Evolutionary conservation across 2,329 filamentous ascomycete genomes (phyloP).

Genomic region (Calonectria fujianensis): DNA sequence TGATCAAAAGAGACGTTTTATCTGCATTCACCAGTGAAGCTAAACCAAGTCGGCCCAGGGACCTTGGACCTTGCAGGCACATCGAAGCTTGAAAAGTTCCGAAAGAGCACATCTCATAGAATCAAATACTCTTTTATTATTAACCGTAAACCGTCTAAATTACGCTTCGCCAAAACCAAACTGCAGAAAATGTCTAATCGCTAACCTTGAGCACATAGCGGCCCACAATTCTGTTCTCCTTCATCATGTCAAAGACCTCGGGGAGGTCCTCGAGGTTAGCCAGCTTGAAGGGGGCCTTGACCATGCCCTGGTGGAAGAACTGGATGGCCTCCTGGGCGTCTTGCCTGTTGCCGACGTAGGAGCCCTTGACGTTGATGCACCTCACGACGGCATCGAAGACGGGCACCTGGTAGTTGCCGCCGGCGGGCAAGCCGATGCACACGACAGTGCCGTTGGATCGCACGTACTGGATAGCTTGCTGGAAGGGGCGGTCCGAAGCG

Average conservation of each 20-base stretch:
- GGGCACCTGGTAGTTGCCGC: slow-evolving; percentile 34
- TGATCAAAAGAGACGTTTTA: too few species aligned
- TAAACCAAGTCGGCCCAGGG: too few species aligned
- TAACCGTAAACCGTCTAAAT: background rate
- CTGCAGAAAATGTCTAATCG: background rate
- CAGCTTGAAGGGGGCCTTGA: slow-evolving; percentile 36
- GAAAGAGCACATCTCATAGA: background rate
- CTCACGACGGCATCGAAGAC: slow-evolving; percentile 37
- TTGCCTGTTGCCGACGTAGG: slow-evolving; percentile 36
- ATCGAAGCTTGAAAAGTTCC: too few species aligned
- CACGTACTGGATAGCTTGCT: slow-evolving; percentile 38
- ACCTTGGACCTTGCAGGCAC: too few species aligned
- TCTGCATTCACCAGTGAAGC: too few species aligned
- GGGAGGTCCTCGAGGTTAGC: slow-evolving; percentile 31
- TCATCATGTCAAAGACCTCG: slow-evolving; percentile 35
- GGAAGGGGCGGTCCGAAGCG: slow-evolving; percentile 33
- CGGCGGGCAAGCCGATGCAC: slow-evolving; percentile 39
- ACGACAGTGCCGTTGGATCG: slow-evolving; percentile 33
- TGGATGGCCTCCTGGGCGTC: slow-evolving; percentile 35
- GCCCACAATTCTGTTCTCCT: slow-evolving; percentile 31
- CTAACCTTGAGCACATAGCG: slow-evolving; percentile 38
- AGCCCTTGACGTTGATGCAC: slow-evolving; percentile 38
- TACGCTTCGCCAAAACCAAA: background rate
- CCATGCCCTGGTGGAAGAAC: slow-evolving; percentile 30
- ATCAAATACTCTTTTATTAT: background rate